Percentiles rank a stretch among this genome's conserved stretches.
phyloP scores from a whole-genome alignment of 306 rosid genomes.

The Mimosa bimucronata region DNA sequence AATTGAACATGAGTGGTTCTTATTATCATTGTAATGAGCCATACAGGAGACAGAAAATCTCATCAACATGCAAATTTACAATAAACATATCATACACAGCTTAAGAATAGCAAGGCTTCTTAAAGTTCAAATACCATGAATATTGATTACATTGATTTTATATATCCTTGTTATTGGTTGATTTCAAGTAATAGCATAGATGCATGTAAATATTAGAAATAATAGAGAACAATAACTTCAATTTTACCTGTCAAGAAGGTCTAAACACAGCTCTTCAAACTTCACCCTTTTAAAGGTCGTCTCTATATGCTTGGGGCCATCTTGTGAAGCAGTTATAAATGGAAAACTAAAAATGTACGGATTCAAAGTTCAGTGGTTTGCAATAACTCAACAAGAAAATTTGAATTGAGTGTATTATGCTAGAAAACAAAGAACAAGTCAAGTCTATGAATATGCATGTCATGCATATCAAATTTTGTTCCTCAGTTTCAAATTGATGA shows the following conservation, averaged over 20 bases:
- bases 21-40: neutral
- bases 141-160: no score
- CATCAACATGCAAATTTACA: no score
- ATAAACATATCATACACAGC: no score
- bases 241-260: constrained; percentile 83
- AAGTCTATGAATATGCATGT: neutral
- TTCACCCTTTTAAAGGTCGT: constrained; percentile 87
- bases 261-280: constrained; percentile 88
- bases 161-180: no score
- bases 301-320: constrained; percentile 97
- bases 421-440: neutral
- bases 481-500: neutral
- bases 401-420: neutral
- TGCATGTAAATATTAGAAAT: neutral
- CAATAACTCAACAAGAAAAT: neutral
- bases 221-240: neutral
- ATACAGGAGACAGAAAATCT: neutral
- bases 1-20: neutral
- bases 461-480: neutral
- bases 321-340: constrained; percentile 90
- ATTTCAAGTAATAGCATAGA: neutral
- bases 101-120: no score
- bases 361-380: neutral
- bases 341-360: constrained; percentile 64
- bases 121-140: no score